A percentile compares a stretch with the other conserved stretches of the same genome.
phyloP scores from a whole-genome alignment of 192 early-diverging fungal genomes.

The Lunasporangiospora selenospora region DNA sequence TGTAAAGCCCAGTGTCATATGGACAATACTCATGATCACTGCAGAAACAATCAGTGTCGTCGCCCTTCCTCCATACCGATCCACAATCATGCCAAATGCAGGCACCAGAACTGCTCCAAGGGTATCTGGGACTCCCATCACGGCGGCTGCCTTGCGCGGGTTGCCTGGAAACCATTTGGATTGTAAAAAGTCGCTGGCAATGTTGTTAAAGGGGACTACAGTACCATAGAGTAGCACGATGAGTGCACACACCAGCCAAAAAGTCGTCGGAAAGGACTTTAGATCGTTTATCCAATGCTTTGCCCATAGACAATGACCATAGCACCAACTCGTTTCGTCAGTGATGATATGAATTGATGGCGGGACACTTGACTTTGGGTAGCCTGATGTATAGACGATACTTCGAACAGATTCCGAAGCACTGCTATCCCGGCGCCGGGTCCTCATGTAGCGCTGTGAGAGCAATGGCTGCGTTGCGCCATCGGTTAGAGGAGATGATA shows the following conservation, averaged over 20 bases:
- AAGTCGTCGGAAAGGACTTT: conserved; percentile 23
- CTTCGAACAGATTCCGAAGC: conserved; percentile 26
- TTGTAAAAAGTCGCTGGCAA: conserved; percentile 68
- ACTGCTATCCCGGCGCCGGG: conserved; percentile 6
- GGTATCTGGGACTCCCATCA: conserved; percentile 69
- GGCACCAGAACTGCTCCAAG: conserved; percentile 65
- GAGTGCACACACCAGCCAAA: conserved; percentile 33
- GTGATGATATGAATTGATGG: conserved; percentile 37
- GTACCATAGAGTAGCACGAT: conserved; percentile 64
- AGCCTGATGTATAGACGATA: conserved; percentile 11
- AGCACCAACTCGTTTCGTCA: conserved; percentile 11
- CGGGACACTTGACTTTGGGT: conserved; percentile 6
- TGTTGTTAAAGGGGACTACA: conserved; percentile 69
- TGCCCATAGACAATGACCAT: conserved; percentile 13
- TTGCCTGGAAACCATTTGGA: conserved; percentile 67
- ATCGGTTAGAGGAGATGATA: background rate
- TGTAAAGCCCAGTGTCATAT: conserved; percentile 58
- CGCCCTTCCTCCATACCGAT: conserved; percentile 58
- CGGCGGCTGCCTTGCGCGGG: conserved; percentile 62
- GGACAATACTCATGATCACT: conserved; percentile 52
- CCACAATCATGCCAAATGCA: conserved; percentile 59
- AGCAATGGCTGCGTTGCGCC: conserved; percentile 5
- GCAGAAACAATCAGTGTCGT: conserved; percentile 52
- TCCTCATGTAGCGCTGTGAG: conserved; percentile 18
- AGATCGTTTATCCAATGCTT: conserved; percentile 20